phyloP scores from a whole-genome alignment of 176 grass and related monocot species.

The Musa schizocarpa region DNA sequence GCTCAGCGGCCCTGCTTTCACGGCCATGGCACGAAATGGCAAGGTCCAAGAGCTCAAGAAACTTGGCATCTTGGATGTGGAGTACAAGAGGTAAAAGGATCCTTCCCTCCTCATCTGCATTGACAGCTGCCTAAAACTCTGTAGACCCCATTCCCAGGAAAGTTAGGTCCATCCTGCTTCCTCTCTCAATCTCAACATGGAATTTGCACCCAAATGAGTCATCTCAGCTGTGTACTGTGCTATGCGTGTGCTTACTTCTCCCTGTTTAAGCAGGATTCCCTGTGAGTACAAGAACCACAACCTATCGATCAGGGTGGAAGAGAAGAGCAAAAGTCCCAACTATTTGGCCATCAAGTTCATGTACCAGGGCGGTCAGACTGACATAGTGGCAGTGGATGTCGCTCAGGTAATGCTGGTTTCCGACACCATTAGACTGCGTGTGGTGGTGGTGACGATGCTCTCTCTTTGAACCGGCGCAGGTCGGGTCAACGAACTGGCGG shows the following conservation, averaged over 20 bases:
- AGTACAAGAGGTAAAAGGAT: constrained; percentile 64
- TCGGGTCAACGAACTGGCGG: constrained; percentile 59
- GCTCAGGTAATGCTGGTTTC: constrained; percentile 37
- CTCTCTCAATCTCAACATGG: too few species aligned
- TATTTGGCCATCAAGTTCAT: constrained; percentile 62
- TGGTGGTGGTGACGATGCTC: not conserved
- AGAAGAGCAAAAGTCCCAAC: constrained; percentile 33
- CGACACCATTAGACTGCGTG: too few species aligned
- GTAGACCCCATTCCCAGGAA: too few species aligned
- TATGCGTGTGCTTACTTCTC: not conserved
- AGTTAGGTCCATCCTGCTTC: too few species aligned
- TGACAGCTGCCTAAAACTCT: not conserved
- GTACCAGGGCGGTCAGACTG: constrained; percentile 90
- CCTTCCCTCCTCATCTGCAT: constrained; percentile 3
- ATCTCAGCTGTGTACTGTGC: too few species aligned
- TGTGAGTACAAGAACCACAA: constrained; percentile 63
- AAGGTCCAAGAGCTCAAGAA: constrained; percentile 30
- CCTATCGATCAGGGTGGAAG: constrained; percentile 61
- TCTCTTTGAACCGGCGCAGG: constrained; percentile 17
- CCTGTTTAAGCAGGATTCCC: constrained; percentile 39
- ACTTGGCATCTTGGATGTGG: constrained; percentile 40
- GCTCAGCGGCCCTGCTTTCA: constrained; percentile 45
- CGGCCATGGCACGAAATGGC: constrained; percentile 59
- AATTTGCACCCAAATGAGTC: too few species aligned
- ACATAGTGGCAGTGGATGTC: constrained; percentile 88